A percentile compares a stretch with the other conserved stretches of the same genome.
These are phyloP conservation scores for Phlegmacium glaucopus DNA, from an alignment of 768 basidiomycete species.

Conservation along the genomic window DNA sequence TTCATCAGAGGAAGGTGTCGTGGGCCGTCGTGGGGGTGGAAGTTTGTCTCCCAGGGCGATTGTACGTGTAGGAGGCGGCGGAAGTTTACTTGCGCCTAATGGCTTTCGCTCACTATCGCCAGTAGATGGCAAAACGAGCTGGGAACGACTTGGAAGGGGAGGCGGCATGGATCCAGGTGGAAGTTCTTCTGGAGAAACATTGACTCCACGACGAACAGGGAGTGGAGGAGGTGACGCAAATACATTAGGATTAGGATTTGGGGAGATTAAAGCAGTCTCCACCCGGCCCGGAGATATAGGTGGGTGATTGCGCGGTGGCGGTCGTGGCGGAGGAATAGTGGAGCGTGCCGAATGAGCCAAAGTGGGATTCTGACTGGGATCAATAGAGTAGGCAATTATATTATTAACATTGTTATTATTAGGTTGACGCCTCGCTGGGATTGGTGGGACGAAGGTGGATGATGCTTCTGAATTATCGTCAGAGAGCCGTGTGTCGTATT, in stretches of 20 bases:
- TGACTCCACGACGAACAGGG: slow-evolving; percentile 38
- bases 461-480: too few species aligned
- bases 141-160: slow-evolving; percentile 23
- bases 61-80: slow-evolving; percentile 72
- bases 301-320: slow-evolving; percentile 18
- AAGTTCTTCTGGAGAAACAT: slow-evolving; percentile 16
- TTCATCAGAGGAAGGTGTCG: slow-evolving; percentile 43
- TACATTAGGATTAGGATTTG: slow-evolving; percentile 12
- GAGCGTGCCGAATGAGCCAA: slow-evolving; percentile 12
- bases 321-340: slow-evolving; percentile 20
- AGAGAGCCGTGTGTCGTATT: too few species aligned
- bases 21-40: slow-evolving; percentile 53
- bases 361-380: slow-evolving; percentile 5
- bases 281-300: slow-evolving; percentile 16
- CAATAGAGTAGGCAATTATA: neutral
- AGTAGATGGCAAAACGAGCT: slow-evolving; percentile 10
- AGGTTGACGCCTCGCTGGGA: neutral
- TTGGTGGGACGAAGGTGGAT: slow-evolving; percentile 32
- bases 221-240: slow-evolving; percentile 40
- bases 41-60: slow-evolving; percentile 69
- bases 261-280: slow-evolving; percentile 8
- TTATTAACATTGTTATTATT: neutral
- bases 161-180: slow-evolving; percentile 14
- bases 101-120: slow-evolving; percentile 34
- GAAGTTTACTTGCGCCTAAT: slow-evolving; percentile 42